Percentiles rank a stretch among this genome's conserved stretches.
phyloP scores from a whole-genome alignment of 2,329 filamentous ascomycete genomes.

The Knufia fluminis region DNA sequence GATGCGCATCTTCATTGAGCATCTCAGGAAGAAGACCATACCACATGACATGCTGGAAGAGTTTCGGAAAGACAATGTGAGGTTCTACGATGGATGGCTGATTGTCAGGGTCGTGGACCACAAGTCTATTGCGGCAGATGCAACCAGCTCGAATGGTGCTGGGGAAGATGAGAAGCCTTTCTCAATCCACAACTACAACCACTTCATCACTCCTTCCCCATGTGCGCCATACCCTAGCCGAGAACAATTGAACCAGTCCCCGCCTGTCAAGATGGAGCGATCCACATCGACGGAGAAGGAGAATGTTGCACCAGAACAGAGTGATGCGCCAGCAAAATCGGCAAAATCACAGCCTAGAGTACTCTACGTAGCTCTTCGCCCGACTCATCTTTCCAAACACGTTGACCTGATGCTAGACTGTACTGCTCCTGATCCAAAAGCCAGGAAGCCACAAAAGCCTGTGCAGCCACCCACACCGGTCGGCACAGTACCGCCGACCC shows the following conservation, averaged over 20 bases:
- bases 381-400: conserved; percentile 66
- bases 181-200: conserved; percentile 87
- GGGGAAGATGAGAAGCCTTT: conserved; percentile 58
- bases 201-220: conserved; percentile 80
- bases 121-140: conserved; percentile 55
- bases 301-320: conserved; percentile 8
- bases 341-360: conserved; percentile 46
- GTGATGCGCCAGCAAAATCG: conserved; percentile 14
- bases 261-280: conserved; percentile 18
- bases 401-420: conserved; percentile 69
- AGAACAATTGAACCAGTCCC: conserved; percentile 32
- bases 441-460: conserved; percentile 24
- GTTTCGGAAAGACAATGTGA: conserved; percentile 59
- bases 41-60: conserved; percentile 83
- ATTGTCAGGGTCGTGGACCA: conserved; percentile 94
- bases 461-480: conserved; percentile 57
- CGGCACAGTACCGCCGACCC: conserved; percentile 51
- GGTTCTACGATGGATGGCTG: conserved; percentile 86
- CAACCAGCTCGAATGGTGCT: conserved; percentile 45
- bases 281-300: conserved; percentile 9
- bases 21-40: conserved; percentile 65
- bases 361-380: conserved; percentile 72
- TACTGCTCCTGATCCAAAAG: conserved; percentile 53
- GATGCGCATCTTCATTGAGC: conserved; percentile 73
- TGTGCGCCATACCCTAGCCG: conserved; percentile 62